A percentile compares a stretch with the other conserved stretches of the same genome.
Conservation (phyloP, 2,329 filamentous ascomycete species). For the Aspergillus pseudonomiae region DNA sequence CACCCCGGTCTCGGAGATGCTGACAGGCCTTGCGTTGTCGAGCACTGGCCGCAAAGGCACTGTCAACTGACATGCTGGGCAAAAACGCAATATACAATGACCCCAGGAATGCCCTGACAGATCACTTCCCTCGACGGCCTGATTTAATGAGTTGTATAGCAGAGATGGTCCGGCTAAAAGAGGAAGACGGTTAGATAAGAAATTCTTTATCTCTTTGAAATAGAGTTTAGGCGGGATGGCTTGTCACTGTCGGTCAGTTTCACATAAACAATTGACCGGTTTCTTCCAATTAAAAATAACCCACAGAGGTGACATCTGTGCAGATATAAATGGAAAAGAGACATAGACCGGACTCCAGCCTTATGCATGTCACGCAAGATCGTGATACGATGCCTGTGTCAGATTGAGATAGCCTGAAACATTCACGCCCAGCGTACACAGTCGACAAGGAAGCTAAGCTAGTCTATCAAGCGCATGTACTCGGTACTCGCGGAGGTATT, state of each 20-base stretch:
- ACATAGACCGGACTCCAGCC: not conserved
- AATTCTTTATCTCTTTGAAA: not conserved
- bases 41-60: not conserved
- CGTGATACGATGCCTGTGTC: not conserved
- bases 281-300: not conserved
- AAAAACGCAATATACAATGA: not conserved
- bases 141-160: not conserved
- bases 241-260: not conserved
- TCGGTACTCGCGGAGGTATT: not conserved
- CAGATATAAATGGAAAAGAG: not conserved
- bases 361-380: not conserved
- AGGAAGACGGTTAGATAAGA: not conserved
- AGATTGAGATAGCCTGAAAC: constrained; percentile 2
- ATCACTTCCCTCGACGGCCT: not conserved
- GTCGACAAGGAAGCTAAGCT: not conserved
- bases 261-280: not conserved
- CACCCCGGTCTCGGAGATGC: not conserved
- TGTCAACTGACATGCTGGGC: not conserved
- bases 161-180: not conserved
- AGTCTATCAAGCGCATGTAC: not conserved
- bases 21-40: not conserved
- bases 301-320: not conserved
- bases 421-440: no score
- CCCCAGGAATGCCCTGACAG: not conserved
- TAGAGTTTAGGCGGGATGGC: not conserved